Evolutionary conservation across 306 rosid genomes (phyloP), one percentile per base, ranked within the genome.

Genomic region (Ceratonia siliqua): DNA sequence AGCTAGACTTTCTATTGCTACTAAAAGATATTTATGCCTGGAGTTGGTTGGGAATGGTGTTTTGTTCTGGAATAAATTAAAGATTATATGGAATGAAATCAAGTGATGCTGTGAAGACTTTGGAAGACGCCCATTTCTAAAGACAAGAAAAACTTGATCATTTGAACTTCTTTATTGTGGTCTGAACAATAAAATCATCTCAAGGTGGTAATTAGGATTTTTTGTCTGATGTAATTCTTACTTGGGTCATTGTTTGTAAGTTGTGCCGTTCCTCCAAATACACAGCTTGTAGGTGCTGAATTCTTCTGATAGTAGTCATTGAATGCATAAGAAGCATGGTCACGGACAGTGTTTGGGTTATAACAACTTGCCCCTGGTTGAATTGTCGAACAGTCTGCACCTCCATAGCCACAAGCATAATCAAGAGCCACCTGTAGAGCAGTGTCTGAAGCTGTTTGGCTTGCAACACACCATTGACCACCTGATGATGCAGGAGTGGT

Each of bases 311-410:
- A 95, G 76, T 90, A 95, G 56, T 81, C 79, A 66, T 95, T 92
- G 90, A 95, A 95, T 79, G 99, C 99, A 66, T 86, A 95, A 62
- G 99, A 90, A 81, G 98, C 99, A 14, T 95, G 99, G 38, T 89
- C 96, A 35, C 71, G 88, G 18, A 86, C 48, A 3, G 90, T 92
- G 79, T 87, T 87, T 43, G 98, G 99, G 58, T 95, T 84, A 73
- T 87, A 95, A 77, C 98, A 95, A 73, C 75, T 75, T 63, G 83
- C 92, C 22, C 97, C 93, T 14, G 75, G 68, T 78, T 92, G 97
- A 86, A 95, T 24, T 46, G 87, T 87, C 0, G 97, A 86, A 70
- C 99, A 95, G 71, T 95, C 98, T n/a, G 98, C 86, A 39, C 97
- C 91, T 21, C 96, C 96, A 82, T 90, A 95, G 77, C 99, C 99